These are phyloP conservation scores for Backusella westeae DNA, from an alignment of 192 early-diverging fungal species.

Conservation along the genomic window DNA sequence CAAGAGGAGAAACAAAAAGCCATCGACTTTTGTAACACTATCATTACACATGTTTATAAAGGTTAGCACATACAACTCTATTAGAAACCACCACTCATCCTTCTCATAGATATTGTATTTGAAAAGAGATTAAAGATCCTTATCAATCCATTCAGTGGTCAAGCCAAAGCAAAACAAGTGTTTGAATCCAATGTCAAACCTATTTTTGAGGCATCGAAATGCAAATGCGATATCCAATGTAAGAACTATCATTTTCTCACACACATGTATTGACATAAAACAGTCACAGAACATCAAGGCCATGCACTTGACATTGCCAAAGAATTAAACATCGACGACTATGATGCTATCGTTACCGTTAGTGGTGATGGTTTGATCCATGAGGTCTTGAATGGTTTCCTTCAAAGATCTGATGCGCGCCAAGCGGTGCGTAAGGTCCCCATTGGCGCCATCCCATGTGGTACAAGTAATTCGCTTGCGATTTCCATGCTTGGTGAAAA, in stretches of 20 bases:
- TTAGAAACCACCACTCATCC: background rate
- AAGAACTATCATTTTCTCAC: background rate
- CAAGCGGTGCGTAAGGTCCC: conserved; percentile 51
- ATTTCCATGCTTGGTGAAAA: conserved; percentile 50
- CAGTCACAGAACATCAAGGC: conserved; percentile 59
- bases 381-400: conserved; percentile 76
- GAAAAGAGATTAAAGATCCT: conserved; percentile 53
- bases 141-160: conserved; percentile 75
- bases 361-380: conserved; percentile 83
- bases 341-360: conserved; percentile 60
- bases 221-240: conserved; percentile 50
- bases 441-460: conserved; percentile 61
- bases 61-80: background rate
- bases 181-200: conserved; percentile 57
- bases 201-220: conserved; percentile 60
- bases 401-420: conserved; percentile 65
- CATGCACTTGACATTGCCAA: conserved; percentile 64
- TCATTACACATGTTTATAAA: conserved; percentile 27
- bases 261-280: background rate
- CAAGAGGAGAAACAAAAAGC: conserved; percentile 12
- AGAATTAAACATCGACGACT: conserved; percentile 49
- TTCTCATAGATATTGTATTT: background rate
- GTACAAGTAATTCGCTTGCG: conserved; percentile 54
- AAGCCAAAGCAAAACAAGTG: conserved; percentile 55
- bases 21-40: conserved; percentile 13